Evolutionary conservation across 768 basidiomycete species (phyloP).

Genomic region (Tephrocybe rancida): DNA sequence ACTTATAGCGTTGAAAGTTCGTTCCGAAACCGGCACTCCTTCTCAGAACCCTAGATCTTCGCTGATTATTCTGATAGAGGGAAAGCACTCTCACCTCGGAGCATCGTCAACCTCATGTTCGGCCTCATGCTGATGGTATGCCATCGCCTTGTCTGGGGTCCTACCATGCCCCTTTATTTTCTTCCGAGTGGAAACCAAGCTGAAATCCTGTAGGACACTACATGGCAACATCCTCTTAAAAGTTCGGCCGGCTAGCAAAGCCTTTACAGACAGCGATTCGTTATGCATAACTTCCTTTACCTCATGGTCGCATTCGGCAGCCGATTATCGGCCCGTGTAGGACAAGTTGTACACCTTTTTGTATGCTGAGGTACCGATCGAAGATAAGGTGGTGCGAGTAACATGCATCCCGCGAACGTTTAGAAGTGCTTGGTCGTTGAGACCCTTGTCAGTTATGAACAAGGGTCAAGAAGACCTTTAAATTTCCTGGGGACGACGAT

Average conservation of each 20-base stretch:
- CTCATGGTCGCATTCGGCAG: conserved; percentile 26
- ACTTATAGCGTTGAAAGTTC: conserved; percentile 15
- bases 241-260: background rate
- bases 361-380: too few relatives aligned
- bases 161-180: background rate
- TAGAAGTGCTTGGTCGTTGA: too few relatives aligned
- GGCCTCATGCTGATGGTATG: conserved; percentile 38
- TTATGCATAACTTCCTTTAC: conserved; percentile 25
- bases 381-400: background rate
- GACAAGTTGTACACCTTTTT: too few relatives aligned
- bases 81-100: conserved; percentile 13
- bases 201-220: conserved; percentile 1
- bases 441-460: too few relatives aligned
- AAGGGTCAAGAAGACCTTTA: background rate
- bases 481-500: conserved; percentile 7
- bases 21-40: conserved; percentile 17
- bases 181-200: conserved; percentile 14
- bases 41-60: conserved; percentile 22
- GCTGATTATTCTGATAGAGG: conserved; percentile 22
- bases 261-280: background rate
- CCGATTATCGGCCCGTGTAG: conserved; percentile 1
- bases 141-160: conserved; percentile 8
- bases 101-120: conserved; percentile 36
- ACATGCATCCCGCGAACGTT: conserved; percentile 19
- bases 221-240: background rate